Percentiles rank a stretch among this genome's conserved stretches.
phyloP scores from a whole-genome alignment of 108 stramenopile species.

The Skeletonema grethae region DNA sequence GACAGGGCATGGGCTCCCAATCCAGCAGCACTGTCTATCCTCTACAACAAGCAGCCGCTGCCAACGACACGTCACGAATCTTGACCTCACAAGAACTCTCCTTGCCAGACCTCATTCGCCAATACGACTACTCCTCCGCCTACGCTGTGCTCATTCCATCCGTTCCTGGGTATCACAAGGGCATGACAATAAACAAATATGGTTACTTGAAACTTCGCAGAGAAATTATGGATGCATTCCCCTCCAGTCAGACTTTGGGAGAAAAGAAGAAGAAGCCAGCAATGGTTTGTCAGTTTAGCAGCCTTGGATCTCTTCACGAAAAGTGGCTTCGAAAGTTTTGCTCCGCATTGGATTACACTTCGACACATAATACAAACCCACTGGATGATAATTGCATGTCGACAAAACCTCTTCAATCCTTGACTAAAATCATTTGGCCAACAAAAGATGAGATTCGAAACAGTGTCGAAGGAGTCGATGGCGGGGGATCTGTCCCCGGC shows the following conservation, averaged over 20 bases:
- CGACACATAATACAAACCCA: conserved; percentile 9
- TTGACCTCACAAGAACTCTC: conserved; percentile 5
- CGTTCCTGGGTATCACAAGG: conserved; percentile 66
- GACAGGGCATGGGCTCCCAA: not conserved
- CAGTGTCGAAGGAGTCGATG: conserved; percentile 66
- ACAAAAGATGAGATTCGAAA: conserved; percentile 63
- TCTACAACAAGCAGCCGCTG: not conserved
- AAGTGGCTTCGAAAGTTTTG: conserved; percentile 51
- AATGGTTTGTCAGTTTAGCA: conserved; percentile 76
- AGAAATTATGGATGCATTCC: conserved; percentile 38
- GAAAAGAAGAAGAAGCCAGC: conserved; percentile 16
- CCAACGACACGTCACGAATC: conserved; percentile 21
- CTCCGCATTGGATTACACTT: not conserved
- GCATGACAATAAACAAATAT: conserved; percentile 16
- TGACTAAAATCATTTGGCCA: conserved; percentile 68
- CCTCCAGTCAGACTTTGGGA: conserved; percentile 11
- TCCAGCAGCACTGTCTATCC: not conserved
- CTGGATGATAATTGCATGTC: not conserved
- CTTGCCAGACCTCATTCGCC: conserved; percentile 40
- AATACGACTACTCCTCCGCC: conserved; percentile 75
- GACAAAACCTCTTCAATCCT: conserved; percentile 1
- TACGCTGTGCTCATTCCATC: conserved; percentile 74
- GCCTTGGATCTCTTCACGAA: conserved; percentile 63
- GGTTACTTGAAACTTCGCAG: conserved; percentile 60
- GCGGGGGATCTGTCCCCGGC: conserved; percentile 72